Evolutionary conservation across 768 basidiomycete species (phyloP).

Genomic region (Calocera cornea): DNA sequence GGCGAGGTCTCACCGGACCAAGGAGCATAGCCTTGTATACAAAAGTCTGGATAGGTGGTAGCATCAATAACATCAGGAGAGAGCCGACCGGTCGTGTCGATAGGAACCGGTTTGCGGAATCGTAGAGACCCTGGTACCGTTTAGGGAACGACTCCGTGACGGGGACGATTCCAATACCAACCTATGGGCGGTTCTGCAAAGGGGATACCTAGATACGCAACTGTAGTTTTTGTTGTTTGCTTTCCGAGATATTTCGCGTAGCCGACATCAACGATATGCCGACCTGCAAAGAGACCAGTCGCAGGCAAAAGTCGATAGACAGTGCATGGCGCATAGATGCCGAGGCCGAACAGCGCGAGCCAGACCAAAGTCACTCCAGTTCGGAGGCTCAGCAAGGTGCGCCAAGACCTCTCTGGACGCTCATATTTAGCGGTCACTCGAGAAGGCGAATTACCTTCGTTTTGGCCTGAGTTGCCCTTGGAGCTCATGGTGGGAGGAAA

Average conservation of each 20-base stretch:
- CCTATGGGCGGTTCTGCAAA: slow-evolving; percentile 29
- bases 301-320: neutral
- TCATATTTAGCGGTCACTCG: neutral
- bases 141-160: neutral
- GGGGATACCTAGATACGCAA: slow-evolving; percentile 38
- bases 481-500: neutral
- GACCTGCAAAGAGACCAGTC: neutral
- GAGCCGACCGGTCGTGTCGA: slow-evolving; percentile 29
- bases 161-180: neutral
- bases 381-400: neutral
- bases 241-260: slow-evolving; percentile 48
- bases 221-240: slow-evolving; percentile 36
- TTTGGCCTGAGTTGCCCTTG: neutral
- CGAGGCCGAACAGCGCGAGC: neutral
- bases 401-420: neutral
- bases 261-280: slow-evolving; percentile 34
- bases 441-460: neutral
- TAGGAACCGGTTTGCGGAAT: slow-evolving; percentile 36
- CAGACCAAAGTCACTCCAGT: neutral
- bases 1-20: slow-evolving; percentile 23
- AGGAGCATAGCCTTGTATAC: slow-evolving; percentile 40
- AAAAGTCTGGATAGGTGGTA: slow-evolving; percentile 41
- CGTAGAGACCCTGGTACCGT: slow-evolving; percentile 11
- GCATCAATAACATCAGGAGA: slow-evolving; percentile 39
- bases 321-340: neutral